Conservation (phyloP, 148 eudicot genomes). For the Camellia sinensis region DNA sequence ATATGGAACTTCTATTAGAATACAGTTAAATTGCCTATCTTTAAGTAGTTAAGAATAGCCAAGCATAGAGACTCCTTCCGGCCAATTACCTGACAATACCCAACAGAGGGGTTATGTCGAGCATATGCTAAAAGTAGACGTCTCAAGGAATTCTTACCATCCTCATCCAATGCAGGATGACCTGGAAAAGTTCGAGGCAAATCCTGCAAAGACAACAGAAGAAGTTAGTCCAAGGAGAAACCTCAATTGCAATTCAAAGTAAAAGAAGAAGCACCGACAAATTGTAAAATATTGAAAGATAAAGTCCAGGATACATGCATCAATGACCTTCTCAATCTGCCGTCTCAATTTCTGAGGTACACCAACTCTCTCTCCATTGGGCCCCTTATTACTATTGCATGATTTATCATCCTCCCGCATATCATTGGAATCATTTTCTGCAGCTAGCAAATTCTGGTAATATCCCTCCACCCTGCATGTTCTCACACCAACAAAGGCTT, state of each 20-base stretch:
- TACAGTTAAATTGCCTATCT: no score
- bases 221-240: slow-evolving; percentile 47
- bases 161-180: slow-evolving; percentile 90
- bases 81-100: slow-evolving; percentile 85
- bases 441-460: slow-evolving; percentile 68
- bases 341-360: slow-evolving; percentile 60
- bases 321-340: slow-evolving; percentile 99
- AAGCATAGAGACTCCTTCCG: not conserved
- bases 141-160: slow-evolving; percentile 79
- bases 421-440: slow-evolving; percentile 35
- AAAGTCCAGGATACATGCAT: slow-evolving; percentile 69
- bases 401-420: slow-evolving; percentile 25
- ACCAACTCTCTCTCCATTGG: slow-evolving; percentile 17
- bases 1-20: not conserved
- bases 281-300: slow-evolving; percentile 52
- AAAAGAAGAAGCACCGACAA: slow-evolving; percentile 69
- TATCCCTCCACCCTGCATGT: slow-evolving; percentile 64
- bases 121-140: slow-evolving; percentile 91
- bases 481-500: slow-evolving; percentile 83
- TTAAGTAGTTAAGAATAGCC: no score
- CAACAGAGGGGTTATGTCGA: slow-evolving; percentile 87
- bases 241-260: slow-evolving; percentile 29
- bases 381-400: slow-evolving; percentile 22
- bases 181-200: slow-evolving; percentile 93
- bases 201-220: slow-evolving; percentile 63